These are phyloP conservation scores for Spinacia oleracea DNA, from an alignment of 179 eudicot species.

Conservation along the genomic window DNA sequence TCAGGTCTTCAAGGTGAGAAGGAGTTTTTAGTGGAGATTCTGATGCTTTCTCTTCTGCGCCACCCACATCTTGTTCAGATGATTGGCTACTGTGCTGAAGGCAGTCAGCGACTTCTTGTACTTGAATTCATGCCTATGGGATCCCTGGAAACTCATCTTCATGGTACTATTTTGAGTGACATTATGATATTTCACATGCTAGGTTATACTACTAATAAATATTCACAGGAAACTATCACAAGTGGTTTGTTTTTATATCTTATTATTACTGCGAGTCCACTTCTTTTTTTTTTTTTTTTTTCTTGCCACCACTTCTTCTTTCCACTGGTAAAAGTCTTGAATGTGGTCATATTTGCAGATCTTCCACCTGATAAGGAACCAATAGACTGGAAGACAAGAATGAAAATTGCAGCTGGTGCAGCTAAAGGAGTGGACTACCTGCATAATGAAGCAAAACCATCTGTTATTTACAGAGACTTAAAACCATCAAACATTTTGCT, in stretches of 20 bases:
- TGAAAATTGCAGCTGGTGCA: conserved; percentile 67
- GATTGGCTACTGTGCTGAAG: conserved; percentile 67
- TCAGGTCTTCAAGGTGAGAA: conserved; percentile 59
- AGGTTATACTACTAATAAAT: background rate
- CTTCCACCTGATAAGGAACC: conserved; percentile 46
- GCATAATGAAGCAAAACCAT: conserved; percentile 56
- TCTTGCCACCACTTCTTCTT: background rate
- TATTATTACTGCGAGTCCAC: background rate
- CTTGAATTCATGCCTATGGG: conserved; percentile 68
- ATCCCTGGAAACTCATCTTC: conserved; percentile 56
- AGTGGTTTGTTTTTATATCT: background rate
- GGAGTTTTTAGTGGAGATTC: conserved; percentile 60
- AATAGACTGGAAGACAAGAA: conserved; percentile 63
- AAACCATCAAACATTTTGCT: conserved; percentile 67
- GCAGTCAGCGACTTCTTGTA: conserved; percentile 60
- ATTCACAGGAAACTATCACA: too few relatives aligned
- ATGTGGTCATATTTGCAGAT: conserved; percentile 35
- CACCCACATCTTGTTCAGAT: conserved; percentile 62
- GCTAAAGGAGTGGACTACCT: conserved; percentile 66
- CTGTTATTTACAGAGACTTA: conserved; percentile 68
- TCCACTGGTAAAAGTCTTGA: background rate
- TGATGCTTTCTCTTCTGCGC: conserved; percentile 54
- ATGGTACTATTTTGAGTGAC: conserved; percentile 37
- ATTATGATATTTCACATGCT: conserved; percentile 1
- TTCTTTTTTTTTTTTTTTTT: too few relatives aligned